Evolutionary conservation across 192 early-diverging fungal species (phyloP), one percentile per base, ranked within the genome.

Genomic region (Dissophora globulifera): DNA sequence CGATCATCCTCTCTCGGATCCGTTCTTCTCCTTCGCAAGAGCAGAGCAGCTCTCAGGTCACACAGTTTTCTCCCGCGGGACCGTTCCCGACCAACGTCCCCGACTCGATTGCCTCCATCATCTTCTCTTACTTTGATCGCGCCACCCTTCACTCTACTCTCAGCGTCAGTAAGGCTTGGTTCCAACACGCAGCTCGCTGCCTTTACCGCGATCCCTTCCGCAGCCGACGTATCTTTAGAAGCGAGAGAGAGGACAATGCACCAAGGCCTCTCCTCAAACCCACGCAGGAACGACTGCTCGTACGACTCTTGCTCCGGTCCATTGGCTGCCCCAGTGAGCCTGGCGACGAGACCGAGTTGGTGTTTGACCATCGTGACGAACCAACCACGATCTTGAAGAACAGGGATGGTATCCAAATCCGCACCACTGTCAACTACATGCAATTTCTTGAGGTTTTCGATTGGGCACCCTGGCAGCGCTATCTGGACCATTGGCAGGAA

Each of bases 281-380:
- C 7, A 9, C 10, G 9, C 31, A 62, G 8, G 59, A 62, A n/a
- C 48, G 59, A 50, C 15, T 41, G n/a, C 59, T 62, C 4, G 59
- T 62, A 2, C 47, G 47, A 23, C 59, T 62, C 9, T 29, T 62
- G 15, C 17, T 62, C 2, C 47, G 59, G 0, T 62, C 59, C 15
- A 62, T 62, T 46, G 12, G 32, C 25, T 62, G 59, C 25, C 59
- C 59, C 4, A 62, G 59, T 27, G 59, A 62, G 25, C 59, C 59
- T 3, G 59, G 59, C 17, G 59, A 62, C 9, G 25, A 50, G 48
- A 20, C 19, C 1, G 30, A 26, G 7, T 7, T 62, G 2, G 47
- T 41, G 13, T 31, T 5, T 15, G 59, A 62, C 38, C 48, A 49
- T 11, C 12, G 26, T 26, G 47, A 50, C n/a, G 32, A 29, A 20